phyloP scores from a whole-genome alignment of 192 early-diverging fungal genomes.

The Umbelopsis vinacea region DNA sequence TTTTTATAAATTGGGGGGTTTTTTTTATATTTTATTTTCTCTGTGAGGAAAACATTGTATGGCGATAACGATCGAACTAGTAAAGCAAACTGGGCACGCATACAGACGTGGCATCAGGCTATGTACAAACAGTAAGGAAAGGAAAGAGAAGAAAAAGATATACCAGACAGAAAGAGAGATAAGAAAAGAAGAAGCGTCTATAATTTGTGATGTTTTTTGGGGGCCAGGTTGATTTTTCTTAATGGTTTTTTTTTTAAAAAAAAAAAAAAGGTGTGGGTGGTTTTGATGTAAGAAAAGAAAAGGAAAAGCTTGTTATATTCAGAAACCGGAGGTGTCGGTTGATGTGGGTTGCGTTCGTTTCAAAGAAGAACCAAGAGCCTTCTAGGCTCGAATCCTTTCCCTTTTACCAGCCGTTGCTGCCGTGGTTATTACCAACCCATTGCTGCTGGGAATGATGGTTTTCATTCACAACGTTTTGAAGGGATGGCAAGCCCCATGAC shows the following conservation, averaged over 20 bases:
- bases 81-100: slow-evolving; percentile 23
- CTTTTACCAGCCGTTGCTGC: not conserved
- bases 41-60: not conserved
- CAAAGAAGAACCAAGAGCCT: not conserved
- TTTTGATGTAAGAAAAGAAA: not conserved
- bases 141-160: not conserved
- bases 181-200: not conserved
- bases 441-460: slow-evolving; percentile 6
- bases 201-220: not conserved
- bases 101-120: slow-evolving; percentile 12
- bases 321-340: no score
- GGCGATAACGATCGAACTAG: slow-evolving; percentile 11
- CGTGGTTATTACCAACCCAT: slow-evolving; percentile 15
- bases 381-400: not conserved
- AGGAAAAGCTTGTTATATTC: not conserved
- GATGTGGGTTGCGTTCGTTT: no score
- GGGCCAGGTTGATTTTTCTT: not conserved
- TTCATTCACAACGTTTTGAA: slow-evolving; percentile 16
- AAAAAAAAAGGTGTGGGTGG: no score
- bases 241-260: no score
- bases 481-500: slow-evolving; percentile 3
- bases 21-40: slow-evolving; percentile 2
- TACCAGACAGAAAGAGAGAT: not conserved
- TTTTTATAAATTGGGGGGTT: no score
- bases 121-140: slow-evolving; percentile 21